Evolutionary conservation across 2,329 filamentous ascomycete genomes (phyloP).

Genomic region (Penicillium capsulatum): DNA sequence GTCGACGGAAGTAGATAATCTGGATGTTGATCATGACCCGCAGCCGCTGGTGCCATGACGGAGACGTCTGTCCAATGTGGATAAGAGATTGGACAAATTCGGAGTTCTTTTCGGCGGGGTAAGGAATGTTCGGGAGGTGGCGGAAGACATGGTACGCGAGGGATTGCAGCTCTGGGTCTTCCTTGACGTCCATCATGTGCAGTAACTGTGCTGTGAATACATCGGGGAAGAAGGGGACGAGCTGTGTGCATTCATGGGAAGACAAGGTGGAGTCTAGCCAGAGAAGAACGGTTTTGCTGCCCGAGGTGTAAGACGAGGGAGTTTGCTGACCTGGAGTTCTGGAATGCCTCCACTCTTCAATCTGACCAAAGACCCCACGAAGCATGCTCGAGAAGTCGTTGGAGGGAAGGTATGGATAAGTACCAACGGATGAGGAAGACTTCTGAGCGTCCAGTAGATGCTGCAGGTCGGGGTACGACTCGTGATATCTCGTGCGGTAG

Average conservation of each 20-base stretch:
- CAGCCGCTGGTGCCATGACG: conserved; percentile 92
- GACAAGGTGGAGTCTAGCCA: conserved; percentile 92
- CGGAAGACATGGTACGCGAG: conserved; percentile 96
- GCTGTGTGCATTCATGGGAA: conserved; percentile 85
- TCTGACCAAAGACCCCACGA: conserved; percentile 67
- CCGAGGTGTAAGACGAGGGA: conserved; percentile 89
- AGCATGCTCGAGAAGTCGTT: conserved; percentile 71
- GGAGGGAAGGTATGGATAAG: conserved; percentile 74
- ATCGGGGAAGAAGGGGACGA: conserved; percentile 85
- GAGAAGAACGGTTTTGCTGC: conserved; percentile 89
- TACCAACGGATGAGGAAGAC: conserved; percentile 72
- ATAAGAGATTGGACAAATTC: conserved; percentile 83
- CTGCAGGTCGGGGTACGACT: conserved; percentile 79
- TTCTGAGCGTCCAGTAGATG: conserved; percentile 75
- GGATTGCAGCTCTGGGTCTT: conserved; percentile 91
- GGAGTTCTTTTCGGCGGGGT: conserved; percentile 77
- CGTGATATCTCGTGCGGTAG: conserved; percentile 86
- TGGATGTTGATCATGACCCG: conserved; percentile 97
- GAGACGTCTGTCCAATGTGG: conserved; percentile 75
- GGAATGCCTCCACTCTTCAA: conserved; percentile 84
- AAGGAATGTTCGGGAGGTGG: conserved; percentile 91
- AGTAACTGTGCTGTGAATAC: conserved; percentile 87
- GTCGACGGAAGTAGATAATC: conserved; percentile 92
- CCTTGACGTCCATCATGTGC: conserved; percentile 99
- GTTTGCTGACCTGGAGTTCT: conserved; percentile 84